Evolutionary conservation across 345 rosid genomes (phyloP).

Genomic region (Pistacia vera): DNA sequence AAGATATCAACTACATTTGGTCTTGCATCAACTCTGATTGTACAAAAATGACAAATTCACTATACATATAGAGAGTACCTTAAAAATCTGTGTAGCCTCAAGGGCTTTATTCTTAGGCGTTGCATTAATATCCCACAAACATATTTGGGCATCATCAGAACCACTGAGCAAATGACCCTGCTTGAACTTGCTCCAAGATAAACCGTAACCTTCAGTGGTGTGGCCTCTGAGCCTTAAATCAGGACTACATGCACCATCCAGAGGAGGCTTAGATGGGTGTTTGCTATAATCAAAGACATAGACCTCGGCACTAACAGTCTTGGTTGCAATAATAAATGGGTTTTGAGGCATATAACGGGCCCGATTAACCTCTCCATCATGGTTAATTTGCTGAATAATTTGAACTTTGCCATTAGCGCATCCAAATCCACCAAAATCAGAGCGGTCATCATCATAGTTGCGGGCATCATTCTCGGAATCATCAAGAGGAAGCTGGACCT

Average conservation of each 20-base stretch:
- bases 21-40: neutral
- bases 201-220: slow-evolving; percentile 93
- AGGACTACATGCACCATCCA: slow-evolving; percentile 87
- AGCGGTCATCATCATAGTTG: slow-evolving; percentile 87
- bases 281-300: slow-evolving; percentile 94
- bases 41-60: neutral
- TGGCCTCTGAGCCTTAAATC: slow-evolving; percentile 94
- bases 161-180: slow-evolving; percentile 93
- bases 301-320: slow-evolving; percentile 96
- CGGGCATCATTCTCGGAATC: slow-evolving; percentile 93
- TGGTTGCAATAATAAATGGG: slow-evolving; percentile 88
- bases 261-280: slow-evolving; percentile 91
- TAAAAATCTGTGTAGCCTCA: slow-evolving; percentile 84
- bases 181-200: slow-evolving; percentile 97
- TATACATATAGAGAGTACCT: slow-evolving; percentile 41
- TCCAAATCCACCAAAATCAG: slow-evolving; percentile 83
- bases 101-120: slow-evolving; percentile 78
- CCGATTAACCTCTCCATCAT: slow-evolving; percentile 96
- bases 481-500: slow-evolving; percentile 93
- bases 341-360: slow-evolving; percentile 99
- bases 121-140: slow-evolving; percentile 91
- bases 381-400: slow-evolving; percentile 96
- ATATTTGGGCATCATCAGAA: slow-evolving; percentile 98
- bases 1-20: neutral
- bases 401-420: slow-evolving; percentile 94